Base-by-base conservation (phyloP, 768 basidiomycete species). In the Suillus weaverae region DNA sequence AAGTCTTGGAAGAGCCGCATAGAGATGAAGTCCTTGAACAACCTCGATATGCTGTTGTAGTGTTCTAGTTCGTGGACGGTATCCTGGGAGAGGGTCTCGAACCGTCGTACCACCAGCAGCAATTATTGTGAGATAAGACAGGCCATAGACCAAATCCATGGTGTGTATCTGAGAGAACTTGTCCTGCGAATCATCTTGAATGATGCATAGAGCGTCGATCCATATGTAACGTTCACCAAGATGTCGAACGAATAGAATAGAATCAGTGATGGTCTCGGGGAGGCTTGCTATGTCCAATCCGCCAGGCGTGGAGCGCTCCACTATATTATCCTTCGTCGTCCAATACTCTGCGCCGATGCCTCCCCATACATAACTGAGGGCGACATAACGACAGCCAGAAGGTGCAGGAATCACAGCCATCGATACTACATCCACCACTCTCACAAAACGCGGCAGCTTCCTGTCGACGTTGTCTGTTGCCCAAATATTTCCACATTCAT, bases 161-260 rank as follows among this genome's bases (percentile, higher is more conserved):
- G 64, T 11, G n/a, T 61, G 33, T 36, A 72, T 66, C 48, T 72
- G 69, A 3, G 16, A 32, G 7, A 26, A 43, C 64, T 69, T 70
- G 20, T 72, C 71, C 3, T 65, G 62, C 16, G 30, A 20, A 11
- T 53, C 66, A 54, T 71, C 72, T 43, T 73, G 72, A 30, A 68
- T 57, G 62, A 73, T 68, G n/a, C 72, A 73, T 14, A 73, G 51
- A 1, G 66, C 62, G 53, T 73, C 72, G 5, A 73, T 32, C 72
- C 72, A 73, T 6, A 73, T 7, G 46, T 71, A 73, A 14, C 61
- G 72, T 62, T 68, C 64, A 5, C 70, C 69, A 8, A 73, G 26
- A 26, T 26, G 26, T 26, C 26, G 26, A 26, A 26, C 26, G 26
- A 26, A 26, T 26, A 26, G 26, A 16, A 73, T 71, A 5, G 72